phyloP scores from a whole-genome alignment of 495 filamentous ascomycete species.

The Hypoxylon perforatum region DNA sequence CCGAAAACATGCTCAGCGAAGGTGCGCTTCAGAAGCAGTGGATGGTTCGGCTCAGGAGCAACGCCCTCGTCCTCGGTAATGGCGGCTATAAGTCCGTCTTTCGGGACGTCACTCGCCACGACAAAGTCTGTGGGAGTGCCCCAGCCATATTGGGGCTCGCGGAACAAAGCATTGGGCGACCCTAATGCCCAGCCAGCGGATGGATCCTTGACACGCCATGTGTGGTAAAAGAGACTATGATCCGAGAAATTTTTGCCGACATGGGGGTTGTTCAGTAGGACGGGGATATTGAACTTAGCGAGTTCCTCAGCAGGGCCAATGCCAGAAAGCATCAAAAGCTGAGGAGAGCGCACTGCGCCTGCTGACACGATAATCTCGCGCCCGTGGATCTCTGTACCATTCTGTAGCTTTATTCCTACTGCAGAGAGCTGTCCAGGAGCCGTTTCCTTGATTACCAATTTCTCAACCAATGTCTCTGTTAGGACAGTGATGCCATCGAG shows the following conservation, averaged over 20 bases:
- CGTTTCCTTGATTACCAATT: slow-evolving; percentile 30
- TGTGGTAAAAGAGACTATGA: slow-evolving; percentile 43
- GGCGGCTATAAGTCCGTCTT: slow-evolving; percentile 41
- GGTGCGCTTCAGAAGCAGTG: slow-evolving; percentile 17
- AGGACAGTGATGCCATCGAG: slow-evolving; percentile 43
- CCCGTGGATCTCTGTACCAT: slow-evolving; percentile 29
- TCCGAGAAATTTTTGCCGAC: slow-evolving; percentile 57
- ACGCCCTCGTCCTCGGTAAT: slow-evolving; percentile 43
- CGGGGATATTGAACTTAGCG: slow-evolving; percentile 53
- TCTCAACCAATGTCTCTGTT: slow-evolving; percentile 42
- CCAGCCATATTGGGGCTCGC: slow-evolving; percentile 41
- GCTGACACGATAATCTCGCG: slow-evolving; percentile 61
- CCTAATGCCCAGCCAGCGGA: slow-evolving; percentile 46
- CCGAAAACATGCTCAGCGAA: slow-evolving; percentile 25
- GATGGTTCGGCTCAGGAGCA: slow-evolving; percentile 17
- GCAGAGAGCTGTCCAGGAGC: slow-evolving; percentile 20
- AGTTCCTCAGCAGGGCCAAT: slow-evolving; percentile 63
- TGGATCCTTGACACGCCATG: slow-evolving; percentile 51
- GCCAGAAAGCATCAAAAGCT: slow-evolving; percentile 67
- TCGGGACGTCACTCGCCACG: slow-evolving; percentile 35
- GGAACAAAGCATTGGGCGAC: slow-evolving; percentile 41
- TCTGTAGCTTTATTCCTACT: slow-evolving; percentile 33
- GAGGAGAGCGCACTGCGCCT: slow-evolving; percentile 63
- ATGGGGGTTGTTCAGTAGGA: slow-evolving; percentile 56
- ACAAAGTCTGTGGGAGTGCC: slow-evolving; percentile 50